phyloP scores from a whole-genome alignment of 108 stramenopile species.

The Mediolabrus comicus region DNA sequence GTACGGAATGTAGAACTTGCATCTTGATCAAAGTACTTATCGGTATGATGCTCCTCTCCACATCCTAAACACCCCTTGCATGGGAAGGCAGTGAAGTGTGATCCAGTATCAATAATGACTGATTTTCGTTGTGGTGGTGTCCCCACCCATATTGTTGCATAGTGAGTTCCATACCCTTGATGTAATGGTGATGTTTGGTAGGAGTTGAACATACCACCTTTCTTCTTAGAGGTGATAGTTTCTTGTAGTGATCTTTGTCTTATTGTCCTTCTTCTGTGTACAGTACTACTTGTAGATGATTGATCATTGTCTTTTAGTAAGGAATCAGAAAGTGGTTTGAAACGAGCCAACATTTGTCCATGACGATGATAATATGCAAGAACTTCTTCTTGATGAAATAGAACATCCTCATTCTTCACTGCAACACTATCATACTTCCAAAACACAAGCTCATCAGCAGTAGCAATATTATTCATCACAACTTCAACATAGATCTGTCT shows the following conservation, averaged over 20 bases:
- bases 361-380: not conserved
- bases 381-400: not conserved
- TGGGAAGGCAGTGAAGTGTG: constrained; percentile 93
- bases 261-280: not conserved
- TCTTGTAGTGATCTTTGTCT: not conserved
- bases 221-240: constrained; percentile 2
- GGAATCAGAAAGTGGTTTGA: not conserved
- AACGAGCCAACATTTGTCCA: constrained; percentile 13
- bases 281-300: not conserved
- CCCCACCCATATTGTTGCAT: constrained; percentile 89
- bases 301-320: not conserved
- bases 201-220: constrained; percentile 30
- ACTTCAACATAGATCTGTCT: constrained; percentile 2
- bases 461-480: not conserved
- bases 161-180: constrained; percentile 92
- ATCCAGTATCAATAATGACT: constrained; percentile 95
- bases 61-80: constrained; percentile 80
- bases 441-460: not conserved
- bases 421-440: not conserved
- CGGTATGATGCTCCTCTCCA: constrained; percentile 89
- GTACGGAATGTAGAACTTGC: constrained; percentile 55
- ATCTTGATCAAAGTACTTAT: constrained; percentile 83
- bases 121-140: constrained; percentile 90
- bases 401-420: not conserved
- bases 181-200: constrained; percentile 54